phyloP scores from a whole-genome alignment of 331 rosid species.

The Rosa hybrid region DNA sequence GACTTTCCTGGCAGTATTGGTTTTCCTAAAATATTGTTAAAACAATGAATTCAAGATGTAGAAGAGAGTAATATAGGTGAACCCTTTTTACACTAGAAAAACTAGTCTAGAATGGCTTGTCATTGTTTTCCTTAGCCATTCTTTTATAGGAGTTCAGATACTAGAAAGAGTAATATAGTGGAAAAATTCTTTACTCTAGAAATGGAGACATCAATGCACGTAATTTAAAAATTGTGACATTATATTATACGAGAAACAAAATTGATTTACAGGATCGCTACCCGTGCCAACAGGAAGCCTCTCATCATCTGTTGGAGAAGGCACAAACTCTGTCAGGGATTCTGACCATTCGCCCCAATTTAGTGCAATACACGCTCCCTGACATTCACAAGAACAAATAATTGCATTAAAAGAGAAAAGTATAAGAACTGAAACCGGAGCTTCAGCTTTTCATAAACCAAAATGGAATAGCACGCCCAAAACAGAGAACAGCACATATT shows the following conservation, averaged over 20 bases:
- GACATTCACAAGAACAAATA: slow-evolving; percentile 22
- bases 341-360: no score
- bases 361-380: slow-evolving; percentile 77
- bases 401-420: not conserved
- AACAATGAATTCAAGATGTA: not conserved
- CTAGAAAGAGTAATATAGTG: not conserved
- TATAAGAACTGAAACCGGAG: slow-evolving; percentile 13
- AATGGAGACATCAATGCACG: not conserved
- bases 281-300: slow-evolving; percentile 97
- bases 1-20: not conserved
- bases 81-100: not conserved
- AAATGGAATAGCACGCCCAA: not conserved
- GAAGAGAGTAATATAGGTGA: not conserved
- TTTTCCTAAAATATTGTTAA: not conserved
- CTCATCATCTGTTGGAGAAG: slow-evolving; percentile 71
- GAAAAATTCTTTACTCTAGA: not conserved
- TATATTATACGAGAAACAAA: not conserved
- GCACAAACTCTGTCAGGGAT: no score
- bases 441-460: slow-evolving; percentile 23
- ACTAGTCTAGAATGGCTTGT: not conserved
- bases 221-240: slow-evolving; percentile 4
- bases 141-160: not conserved
- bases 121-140: not conserved
- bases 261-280: slow-evolving; percentile 87
- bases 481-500: not conserved